A percentile compares a stretch with the other conserved stretches of the same genome.
These are phyloP conservation scores for Aspergillus fijiensis DNA, from an alignment of 2,329 filamentous ascomycete genomes.

Conservation along the genomic window DNA sequence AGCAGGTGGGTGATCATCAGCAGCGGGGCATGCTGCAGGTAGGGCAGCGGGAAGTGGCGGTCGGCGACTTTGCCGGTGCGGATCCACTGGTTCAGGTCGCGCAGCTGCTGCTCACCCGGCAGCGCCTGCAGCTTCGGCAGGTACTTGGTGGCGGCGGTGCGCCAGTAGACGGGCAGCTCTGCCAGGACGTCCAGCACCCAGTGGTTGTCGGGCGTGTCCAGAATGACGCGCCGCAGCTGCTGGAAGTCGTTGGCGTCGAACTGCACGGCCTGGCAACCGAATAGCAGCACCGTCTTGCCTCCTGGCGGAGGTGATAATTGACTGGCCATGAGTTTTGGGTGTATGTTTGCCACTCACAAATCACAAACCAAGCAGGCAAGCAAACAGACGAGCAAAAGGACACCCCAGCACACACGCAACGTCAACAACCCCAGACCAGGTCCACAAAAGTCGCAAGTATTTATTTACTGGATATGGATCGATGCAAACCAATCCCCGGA, in stretches of 20 bases:
- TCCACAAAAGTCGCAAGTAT: no score
- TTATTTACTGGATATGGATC: no score
- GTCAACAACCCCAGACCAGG: not conserved
- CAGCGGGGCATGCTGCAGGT: conserved; percentile 20
- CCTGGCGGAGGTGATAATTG: not conserved
- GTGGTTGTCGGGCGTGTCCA: conserved; percentile 12
- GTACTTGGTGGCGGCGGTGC: not conserved
- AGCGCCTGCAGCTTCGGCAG: conserved; percentile 9
- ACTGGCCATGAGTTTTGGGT: not conserved
- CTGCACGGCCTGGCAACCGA: conserved; percentile 21
- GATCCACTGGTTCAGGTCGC: conserved; percentile 14
- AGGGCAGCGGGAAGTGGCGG: conserved; percentile 17
- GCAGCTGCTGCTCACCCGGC: conserved; percentile 8
- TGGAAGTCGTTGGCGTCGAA: conserved; percentile 16
- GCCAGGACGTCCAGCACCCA: conserved; percentile 19
- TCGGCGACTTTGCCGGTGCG: conserved; percentile 7
- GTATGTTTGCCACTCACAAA: not conserved
- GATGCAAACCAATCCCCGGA: no score
- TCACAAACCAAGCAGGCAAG: not conserved
- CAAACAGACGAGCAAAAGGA: not conserved
- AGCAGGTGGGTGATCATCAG: conserved; percentile 20
- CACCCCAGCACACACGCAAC: not conserved
- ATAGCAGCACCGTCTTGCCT: conserved; percentile 13
- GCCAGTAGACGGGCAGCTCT: conserved; percentile 17
- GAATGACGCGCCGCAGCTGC: conserved; percentile 12